phyloP scores from a whole-genome alignment of 2,329 filamentous ascomycete genomes.

The Talaromyces piceae region DNA sequence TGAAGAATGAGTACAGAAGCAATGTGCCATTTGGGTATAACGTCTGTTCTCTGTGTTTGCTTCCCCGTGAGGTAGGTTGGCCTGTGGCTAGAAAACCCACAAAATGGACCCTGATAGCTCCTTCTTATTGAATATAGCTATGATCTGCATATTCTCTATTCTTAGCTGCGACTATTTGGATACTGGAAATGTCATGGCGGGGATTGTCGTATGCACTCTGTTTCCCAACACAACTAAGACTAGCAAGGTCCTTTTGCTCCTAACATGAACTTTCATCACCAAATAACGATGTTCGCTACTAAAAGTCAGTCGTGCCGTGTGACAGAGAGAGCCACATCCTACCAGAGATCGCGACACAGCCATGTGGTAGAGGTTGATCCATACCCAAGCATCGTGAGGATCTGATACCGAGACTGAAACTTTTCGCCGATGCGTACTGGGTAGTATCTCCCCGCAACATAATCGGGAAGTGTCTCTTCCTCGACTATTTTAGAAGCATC shows the following conservation, averaged over 20 bases:
- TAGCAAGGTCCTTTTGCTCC: slow-evolving; percentile 21
- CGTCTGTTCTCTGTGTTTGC: too few relatives aligned
- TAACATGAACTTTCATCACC: slow-evolving; percentile 36
- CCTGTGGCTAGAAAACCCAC: too few relatives aligned
- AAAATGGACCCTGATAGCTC: too few relatives aligned
- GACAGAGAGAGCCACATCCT: slow-evolving; percentile 16
- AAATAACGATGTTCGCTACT: not conserved
- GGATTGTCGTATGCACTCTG: too few relatives aligned
- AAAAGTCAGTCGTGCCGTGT: slow-evolving; percentile 17
- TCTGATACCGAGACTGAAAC: slow-evolving; percentile 13
- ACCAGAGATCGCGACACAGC: slow-evolving; percentile 8
- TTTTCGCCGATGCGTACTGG: slow-evolving; percentile 13
- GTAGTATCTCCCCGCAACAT: slow-evolving; percentile 12
- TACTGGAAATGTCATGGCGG: too few relatives aligned
- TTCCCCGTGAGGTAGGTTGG: too few relatives aligned
- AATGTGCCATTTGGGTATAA: too few relatives aligned
- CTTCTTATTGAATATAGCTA: too few relatives aligned
- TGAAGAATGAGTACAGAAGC: too few relatives aligned
- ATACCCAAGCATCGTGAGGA: slow-evolving; percentile 13
- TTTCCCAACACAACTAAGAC: too few relatives aligned
- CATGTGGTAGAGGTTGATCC: slow-evolving; percentile 26
- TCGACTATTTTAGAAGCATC: not conserved
- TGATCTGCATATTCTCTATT: too few relatives aligned
- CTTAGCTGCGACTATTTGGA: too few relatives aligned
- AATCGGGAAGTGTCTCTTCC: slow-evolving; percentile 4